Percentiles rank a stretch among this genome's conserved stretches.
Evolutionary conservation across 306 rosid species (phyloP).

Genomic region (Senna siamea): DNA sequence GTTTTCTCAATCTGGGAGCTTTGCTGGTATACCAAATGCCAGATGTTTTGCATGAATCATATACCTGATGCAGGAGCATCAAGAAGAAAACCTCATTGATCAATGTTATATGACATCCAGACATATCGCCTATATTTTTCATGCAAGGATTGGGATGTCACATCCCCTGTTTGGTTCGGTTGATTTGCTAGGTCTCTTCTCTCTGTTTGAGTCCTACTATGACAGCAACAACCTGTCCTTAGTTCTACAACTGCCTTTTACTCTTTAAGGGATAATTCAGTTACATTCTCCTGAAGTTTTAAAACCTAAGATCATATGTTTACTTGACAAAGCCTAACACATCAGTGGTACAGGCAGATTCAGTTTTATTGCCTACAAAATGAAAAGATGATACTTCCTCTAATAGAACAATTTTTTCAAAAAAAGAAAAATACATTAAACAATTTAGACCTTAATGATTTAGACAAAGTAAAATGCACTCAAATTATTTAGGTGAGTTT

Average conservation of each 20-base stretch:
- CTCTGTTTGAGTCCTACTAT: conserved; percentile 7
- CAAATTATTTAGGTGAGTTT: not conserved
- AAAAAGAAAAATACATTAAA: not conserved
- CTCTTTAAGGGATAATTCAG: not conserved
- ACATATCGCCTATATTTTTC: not conserved
- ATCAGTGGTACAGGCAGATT: not conserved
- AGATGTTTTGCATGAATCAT: not conserved
- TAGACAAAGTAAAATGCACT: conserved; percentile 18
- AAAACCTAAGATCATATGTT: not conserved
- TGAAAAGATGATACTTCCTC: not conserved
- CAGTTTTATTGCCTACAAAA: not conserved
- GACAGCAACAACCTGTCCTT: conserved; percentile 22
- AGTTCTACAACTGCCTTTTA: not conserved
- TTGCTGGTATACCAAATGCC: conserved; percentile 9
- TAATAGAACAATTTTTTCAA: not conserved
- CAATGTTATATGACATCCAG: conserved; percentile 22
- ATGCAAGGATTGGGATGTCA: not conserved
- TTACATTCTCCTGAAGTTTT: not conserved
- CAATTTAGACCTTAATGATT: not conserved
- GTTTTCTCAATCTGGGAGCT: conserved; percentile 19
- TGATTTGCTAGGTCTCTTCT: conserved; percentile 7
- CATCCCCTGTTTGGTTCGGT: not conserved
- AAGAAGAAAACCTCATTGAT: conserved; percentile 16
- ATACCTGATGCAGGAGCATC: not conserved
- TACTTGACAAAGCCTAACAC: not conserved